phyloP scores from a whole-genome alignment of 148 eudicot genomes.

The Rhododendron ovatum region DNA sequence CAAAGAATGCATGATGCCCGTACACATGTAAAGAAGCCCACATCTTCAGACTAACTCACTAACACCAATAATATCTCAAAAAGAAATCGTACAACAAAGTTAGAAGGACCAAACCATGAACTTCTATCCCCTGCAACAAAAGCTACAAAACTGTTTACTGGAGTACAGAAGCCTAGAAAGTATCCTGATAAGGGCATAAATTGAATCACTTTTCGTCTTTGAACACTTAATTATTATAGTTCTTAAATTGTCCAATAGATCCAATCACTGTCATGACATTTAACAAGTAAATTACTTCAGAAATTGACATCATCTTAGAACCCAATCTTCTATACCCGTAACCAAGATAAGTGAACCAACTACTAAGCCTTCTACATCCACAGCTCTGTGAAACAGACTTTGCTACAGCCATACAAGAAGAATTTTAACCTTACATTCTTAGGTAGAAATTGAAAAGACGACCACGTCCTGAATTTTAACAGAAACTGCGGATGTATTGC shows the following conservation, averaged over 20 bases:
- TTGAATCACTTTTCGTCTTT: not conserved
- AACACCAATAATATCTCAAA: not conserved
- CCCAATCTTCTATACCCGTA: not conserved
- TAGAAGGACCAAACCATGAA: not conserved
- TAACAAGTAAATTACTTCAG: not conserved
- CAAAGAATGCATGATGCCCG: not conserved
- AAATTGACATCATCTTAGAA: too few species aligned
- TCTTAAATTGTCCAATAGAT: not conserved
- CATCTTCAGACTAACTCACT: too few species aligned
- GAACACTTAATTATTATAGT: not conserved
- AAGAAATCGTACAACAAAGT: not conserved
- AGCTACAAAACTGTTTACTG: not conserved
- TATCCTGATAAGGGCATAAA: not conserved
- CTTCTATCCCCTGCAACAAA: not conserved
- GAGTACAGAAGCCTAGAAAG: not conserved
- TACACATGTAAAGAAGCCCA: not conserved
- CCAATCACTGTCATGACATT: not conserved
- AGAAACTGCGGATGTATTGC: not conserved
- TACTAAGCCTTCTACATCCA: not conserved
- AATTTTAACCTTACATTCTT: not conserved
- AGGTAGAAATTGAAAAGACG: not conserved
- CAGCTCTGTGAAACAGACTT: not conserved
- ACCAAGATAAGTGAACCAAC: not conserved
- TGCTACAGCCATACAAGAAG: not conserved
- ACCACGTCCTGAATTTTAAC: not conserved